Conservation (phyloP, 1,139 yeast species). For the Kodamaea sp. region DNA sequence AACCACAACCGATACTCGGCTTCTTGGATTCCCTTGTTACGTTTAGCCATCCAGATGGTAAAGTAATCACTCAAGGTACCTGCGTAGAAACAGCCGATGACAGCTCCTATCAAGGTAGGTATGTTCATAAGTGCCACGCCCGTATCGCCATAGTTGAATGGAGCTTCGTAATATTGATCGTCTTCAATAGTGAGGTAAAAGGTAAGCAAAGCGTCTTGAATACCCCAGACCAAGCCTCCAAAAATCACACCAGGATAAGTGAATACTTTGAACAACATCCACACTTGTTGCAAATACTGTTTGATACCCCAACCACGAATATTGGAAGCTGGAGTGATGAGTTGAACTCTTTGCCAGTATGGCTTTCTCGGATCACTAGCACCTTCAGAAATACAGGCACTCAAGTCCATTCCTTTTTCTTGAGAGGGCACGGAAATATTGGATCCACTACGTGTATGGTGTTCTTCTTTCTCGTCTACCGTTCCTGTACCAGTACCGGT, state of each 20-base stretch:
- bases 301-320: conserved; percentile 23
- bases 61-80: conserved; percentile 40
- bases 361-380: conserved; percentile 24
- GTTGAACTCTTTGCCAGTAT: conserved; percentile 23
- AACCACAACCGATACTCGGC: conserved; percentile 40
- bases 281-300: conserved; percentile 29
- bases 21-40: conserved; percentile 38
- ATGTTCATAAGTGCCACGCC: conserved; percentile 41
- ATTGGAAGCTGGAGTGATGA: conserved; percentile 27
- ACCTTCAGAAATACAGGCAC: conserved; percentile 14
- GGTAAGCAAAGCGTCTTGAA: conserved; percentile 39
- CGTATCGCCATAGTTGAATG: conserved; percentile 30
- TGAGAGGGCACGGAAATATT: neutral
- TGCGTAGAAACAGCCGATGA: conserved; percentile 41
- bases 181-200: conserved; percentile 44
- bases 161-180: conserved; percentile 31
- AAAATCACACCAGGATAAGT: conserved; percentile 37
- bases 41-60: conserved; percentile 40
- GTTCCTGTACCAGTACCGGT: neutral
- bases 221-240: conserved; percentile 40
- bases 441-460: neutral
- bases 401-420: conserved; percentile 2
- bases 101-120: conserved; percentile 40
- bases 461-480: conserved; percentile 1
- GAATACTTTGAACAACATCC: conserved; percentile 30